Conservation (phyloP, 2,329 filamentous ascomycete species). For the Xylaria sp. region DNA sequence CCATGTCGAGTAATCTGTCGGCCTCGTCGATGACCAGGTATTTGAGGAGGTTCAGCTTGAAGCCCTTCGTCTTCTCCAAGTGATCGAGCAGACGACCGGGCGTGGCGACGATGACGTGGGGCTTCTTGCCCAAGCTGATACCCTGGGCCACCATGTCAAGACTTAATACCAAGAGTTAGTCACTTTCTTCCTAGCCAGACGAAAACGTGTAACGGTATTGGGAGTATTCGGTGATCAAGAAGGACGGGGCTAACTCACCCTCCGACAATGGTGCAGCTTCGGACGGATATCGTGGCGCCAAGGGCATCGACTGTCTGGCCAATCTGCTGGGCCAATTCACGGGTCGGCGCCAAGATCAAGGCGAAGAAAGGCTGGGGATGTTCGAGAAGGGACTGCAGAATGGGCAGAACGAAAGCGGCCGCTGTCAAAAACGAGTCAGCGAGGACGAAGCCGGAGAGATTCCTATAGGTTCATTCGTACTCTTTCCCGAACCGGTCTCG, state of each 20-base stretch:
- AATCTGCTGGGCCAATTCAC: constrained; percentile 90
- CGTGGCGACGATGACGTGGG: constrained; percentile 88
- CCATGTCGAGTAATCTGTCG: constrained; percentile 84
- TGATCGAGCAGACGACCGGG: constrained; percentile 87
- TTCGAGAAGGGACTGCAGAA: constrained; percentile 84
- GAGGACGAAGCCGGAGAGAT: not conserved
- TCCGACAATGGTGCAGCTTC: constrained; percentile 80
- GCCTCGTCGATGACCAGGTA: constrained; percentile 96
- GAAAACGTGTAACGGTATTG: not conserved
- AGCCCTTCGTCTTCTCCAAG: constrained; percentile 93
- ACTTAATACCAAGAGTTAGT: constrained; percentile 4
- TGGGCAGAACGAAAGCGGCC: constrained; percentile 87
- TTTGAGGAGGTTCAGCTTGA: constrained; percentile 74
- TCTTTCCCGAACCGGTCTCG: constrained; percentile 90
- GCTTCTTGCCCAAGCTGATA: constrained; percentile 85
- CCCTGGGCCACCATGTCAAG: constrained; percentile 92
- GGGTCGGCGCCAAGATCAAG: constrained; percentile 86
- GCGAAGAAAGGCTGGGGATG: constrained; percentile 81
- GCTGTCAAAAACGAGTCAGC: constrained; percentile 42
- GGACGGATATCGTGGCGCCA: constrained; percentile 80
- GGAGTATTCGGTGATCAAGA: too few relatives aligned
- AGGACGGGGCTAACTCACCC: constrained; percentile 40
- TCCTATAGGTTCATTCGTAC: not conserved
- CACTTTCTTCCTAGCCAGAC: not conserved
- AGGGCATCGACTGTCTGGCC: constrained; percentile 81